A percentile compares a stretch with the other conserved stretches of the same genome.
phyloP scores from a whole-genome alignment of 1,284 basidiomycete species.

The Mrakiaceae sp. region DNA sequence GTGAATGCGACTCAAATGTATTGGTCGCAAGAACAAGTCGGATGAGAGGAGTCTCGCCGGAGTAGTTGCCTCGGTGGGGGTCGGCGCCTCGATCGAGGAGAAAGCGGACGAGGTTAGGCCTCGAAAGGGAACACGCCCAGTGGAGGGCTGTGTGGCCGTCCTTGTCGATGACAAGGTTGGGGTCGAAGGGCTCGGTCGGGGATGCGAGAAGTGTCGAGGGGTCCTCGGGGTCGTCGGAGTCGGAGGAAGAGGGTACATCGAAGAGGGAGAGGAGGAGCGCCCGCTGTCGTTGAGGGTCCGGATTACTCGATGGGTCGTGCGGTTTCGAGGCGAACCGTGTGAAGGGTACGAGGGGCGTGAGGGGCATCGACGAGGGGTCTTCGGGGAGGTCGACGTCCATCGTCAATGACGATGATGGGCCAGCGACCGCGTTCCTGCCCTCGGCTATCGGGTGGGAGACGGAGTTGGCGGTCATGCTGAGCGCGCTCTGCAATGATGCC shows the following conservation, averaged over 20 bases:
- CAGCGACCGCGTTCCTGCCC: too few species aligned
- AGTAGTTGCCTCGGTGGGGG: constrained; percentile 76
- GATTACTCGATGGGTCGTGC: not conserved
- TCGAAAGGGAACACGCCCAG: constrained; percentile 77
- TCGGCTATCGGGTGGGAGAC: too few species aligned
- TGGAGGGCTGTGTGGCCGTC: constrained; percentile 92
- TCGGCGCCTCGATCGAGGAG: constrained; percentile 68
- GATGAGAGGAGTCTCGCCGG: constrained; percentile 89
- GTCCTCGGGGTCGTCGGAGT: constrained; percentile 12
- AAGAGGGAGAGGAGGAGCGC: constrained; percentile 13
- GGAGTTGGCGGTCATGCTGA: too few species aligned
- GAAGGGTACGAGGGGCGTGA: not conserved
- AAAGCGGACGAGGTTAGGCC: constrained; percentile 53
- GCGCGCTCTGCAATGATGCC: too few species aligned
- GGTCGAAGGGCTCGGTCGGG: constrained; percentile 39
- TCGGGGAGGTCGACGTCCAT: not conserved
- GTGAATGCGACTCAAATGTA: constrained; percentile 67
- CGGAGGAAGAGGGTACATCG: not conserved
- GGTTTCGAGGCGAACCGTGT: constrained; percentile 10
- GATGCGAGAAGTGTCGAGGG: constrained; percentile 32
- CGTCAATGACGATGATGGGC: not conserved
- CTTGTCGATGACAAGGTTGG: constrained; percentile 79
- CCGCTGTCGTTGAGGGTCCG: constrained; percentile 5
- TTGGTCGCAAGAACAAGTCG: constrained; percentile 84
- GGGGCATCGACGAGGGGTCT: not conserved